These are phyloP conservation scores for Davidsoniella virescens DNA, from an alignment of 2,329 filamentous ascomycete genomes.

Conservation along the genomic window DNA sequence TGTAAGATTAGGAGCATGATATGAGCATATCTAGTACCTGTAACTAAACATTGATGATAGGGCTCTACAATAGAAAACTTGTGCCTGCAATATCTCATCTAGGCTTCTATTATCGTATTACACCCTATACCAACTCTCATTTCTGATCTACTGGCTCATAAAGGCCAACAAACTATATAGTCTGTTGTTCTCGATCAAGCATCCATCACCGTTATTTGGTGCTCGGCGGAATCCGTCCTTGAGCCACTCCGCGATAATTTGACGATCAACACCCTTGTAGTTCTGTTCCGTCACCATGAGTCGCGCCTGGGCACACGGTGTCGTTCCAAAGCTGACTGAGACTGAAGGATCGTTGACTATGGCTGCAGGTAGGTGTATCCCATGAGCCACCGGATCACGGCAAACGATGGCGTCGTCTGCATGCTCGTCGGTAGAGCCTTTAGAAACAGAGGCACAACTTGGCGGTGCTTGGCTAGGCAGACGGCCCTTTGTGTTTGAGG, in stretches of 20 bases:
- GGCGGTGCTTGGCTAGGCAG: too few relatives aligned
- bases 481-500: neutral
- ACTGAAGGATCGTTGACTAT: neutral
- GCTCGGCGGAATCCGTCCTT: slow-evolving; percentile 18
- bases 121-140: too few relatives aligned
- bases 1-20: neutral
- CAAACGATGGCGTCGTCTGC: slow-evolving; percentile 2
- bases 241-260: slow-evolving; percentile 16
- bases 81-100: too few relatives aligned
- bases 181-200: slow-evolving; percentile 18
- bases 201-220: slow-evolving; percentile 16
- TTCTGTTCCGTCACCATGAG: slow-evolving; percentile 20
- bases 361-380: slow-evolving; percentile 2
- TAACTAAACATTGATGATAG: neutral
- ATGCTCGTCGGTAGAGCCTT: neutral
- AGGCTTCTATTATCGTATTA: too few relatives aligned
- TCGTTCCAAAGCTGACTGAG: slow-evolving; percentile 15
- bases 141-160: slow-evolving; percentile 15
- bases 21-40: too few relatives aligned
- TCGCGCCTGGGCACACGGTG: slow-evolving; percentile 20
- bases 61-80: too few relatives aligned
- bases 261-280: slow-evolving; percentile 16
- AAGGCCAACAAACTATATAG: slow-evolving; percentile 17
- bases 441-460: too few relatives aligned
- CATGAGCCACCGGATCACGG: slow-evolving; percentile 6